Evolutionary conservation across 495 filamentous ascomycete species (phyloP).

Genomic region (Rhypophila decipiens): DNA sequence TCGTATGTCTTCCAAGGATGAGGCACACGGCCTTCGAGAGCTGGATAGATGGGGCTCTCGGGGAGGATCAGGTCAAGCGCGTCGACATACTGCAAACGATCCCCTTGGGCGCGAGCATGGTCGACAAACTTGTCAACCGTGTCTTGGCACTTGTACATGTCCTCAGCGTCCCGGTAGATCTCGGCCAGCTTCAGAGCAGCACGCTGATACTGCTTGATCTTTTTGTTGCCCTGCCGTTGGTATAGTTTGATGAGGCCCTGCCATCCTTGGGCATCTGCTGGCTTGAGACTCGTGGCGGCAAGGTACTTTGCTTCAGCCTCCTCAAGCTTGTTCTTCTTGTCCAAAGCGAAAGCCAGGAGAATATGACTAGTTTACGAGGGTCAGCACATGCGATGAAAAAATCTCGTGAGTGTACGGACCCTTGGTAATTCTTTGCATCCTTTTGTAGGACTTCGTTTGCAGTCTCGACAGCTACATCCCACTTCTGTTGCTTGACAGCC

Average conservation of each 20-base stretch:
- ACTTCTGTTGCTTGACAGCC: constrained; percentile 75
- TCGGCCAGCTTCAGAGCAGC: constrained; percentile 66
- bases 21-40: constrained; percentile 78
- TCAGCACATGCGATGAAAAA: constrained; percentile 4
- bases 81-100: constrained; percentile 61
- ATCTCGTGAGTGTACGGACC: constrained; percentile 41
- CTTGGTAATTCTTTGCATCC: constrained; percentile 77
- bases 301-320: constrained; percentile 71
- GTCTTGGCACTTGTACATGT: constrained; percentile 64
- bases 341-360: constrained; percentile 73
- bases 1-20: constrained; percentile 77
- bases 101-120: constrained; percentile 64
- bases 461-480: constrained; percentile 61
- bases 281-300: constrained; percentile 56
- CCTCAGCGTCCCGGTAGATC: constrained; percentile 63
- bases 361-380: constrained; percentile 50
- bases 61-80: constrained; percentile 74
- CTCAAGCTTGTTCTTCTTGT: constrained; percentile 62
- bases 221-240: constrained; percentile 62
- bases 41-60: constrained; percentile 65
- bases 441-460: constrained; percentile 58
- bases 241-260: constrained; percentile 84
- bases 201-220: constrained; percentile 66
- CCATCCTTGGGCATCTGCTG: constrained; percentile 63
- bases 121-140: constrained; percentile 72